phyloP scores from a whole-genome alignment of 2,329 filamentous ascomycete genomes.

The Botrytis deweyae region DNA sequence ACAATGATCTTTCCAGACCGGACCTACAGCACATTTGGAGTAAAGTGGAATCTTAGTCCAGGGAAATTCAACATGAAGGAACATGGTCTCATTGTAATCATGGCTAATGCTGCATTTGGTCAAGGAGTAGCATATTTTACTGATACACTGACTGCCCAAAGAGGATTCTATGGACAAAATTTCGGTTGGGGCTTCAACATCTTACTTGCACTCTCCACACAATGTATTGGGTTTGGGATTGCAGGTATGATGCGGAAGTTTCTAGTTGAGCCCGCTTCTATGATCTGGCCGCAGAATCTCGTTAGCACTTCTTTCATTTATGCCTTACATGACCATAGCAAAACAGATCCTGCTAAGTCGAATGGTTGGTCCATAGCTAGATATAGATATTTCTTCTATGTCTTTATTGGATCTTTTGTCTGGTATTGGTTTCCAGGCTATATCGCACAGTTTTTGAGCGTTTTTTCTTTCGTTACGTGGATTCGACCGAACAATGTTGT shows the following conservation, averaged over 20 bases:
- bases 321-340: constrained; percentile 60
- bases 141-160: constrained; percentile 69
- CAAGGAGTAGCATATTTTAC: constrained; percentile 62
- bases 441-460: constrained; percentile 66
- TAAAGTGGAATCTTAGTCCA: constrained; percentile 50
- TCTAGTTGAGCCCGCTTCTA: constrained; percentile 58
- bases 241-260: constrained; percentile 59
- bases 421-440: constrained; percentile 60
- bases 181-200: constrained; percentile 59
- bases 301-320: constrained; percentile 25
- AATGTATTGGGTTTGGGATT: constrained; percentile 62
- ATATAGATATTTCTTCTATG: constrained; percentile 44
- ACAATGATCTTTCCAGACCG: constrained; percentile 30
- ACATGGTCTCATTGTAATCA: constrained; percentile 66
- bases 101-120: constrained; percentile 43
- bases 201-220: constrained; percentile 58
- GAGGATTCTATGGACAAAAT: constrained; percentile 72
- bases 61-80: constrained; percentile 70
- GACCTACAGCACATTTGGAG: constrained; percentile 43
- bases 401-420: constrained; percentile 45
- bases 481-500: constrained; percentile 66
- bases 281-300: constrained; percentile 58
- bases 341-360: constrained; percentile 48
- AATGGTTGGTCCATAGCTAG: constrained; percentile 47
- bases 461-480: constrained; percentile 72